Percentiles rank a stretch among this genome's conserved stretches.
Conservation (phyloP, 1,284 basidiomycete species). For the Rhizopogon hawkerae region DNA sequence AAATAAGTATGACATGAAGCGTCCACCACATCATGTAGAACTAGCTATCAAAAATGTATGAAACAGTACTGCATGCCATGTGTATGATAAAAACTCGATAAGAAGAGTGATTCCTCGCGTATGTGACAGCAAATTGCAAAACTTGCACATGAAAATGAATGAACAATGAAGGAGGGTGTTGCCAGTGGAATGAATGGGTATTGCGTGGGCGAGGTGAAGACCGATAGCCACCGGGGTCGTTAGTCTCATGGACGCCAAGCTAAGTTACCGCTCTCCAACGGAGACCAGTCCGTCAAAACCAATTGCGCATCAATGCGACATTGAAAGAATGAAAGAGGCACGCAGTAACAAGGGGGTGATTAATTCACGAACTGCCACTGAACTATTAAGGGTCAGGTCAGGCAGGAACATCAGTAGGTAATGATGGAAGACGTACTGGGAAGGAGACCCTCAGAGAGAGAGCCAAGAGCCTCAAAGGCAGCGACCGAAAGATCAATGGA, state of each 20-base stretch:
- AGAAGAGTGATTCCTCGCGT: constrained; percentile 6
- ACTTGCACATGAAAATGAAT: constrained; percentile 3
- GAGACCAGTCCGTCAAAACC: constrained; percentile 19
- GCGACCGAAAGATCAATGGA: constrained; percentile 76
- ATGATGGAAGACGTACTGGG: constrained; percentile 36
- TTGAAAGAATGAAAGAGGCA: constrained; percentile 11
- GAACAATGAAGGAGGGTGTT: background rate
- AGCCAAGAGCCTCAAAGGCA: constrained; percentile 62
- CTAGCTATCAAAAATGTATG: constrained; percentile 19
- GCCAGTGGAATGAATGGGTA: constrained; percentile 12
- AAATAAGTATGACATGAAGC: constrained; percentile 11
- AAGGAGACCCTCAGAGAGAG: constrained; percentile 49
- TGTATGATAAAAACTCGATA: constrained; percentile 12
- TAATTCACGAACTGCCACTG: constrained; percentile 39
- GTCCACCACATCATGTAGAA: constrained; percentile 13
- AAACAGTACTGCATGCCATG: constrained; percentile 4
- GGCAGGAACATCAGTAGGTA: background rate
- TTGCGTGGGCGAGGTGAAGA: constrained; percentile 13
- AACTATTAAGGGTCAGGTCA: constrained; percentile 29
- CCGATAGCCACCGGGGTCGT: constrained; percentile 36
- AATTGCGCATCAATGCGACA: constrained; percentile 7
- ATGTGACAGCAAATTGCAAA: constrained; percentile 1
- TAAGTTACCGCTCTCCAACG: constrained; percentile 8
- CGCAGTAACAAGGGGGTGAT: background rate
- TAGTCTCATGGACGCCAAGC: constrained; percentile 22